Conservation (phyloP, 441 rosid species). For the Mallotus japonicus region DNA sequence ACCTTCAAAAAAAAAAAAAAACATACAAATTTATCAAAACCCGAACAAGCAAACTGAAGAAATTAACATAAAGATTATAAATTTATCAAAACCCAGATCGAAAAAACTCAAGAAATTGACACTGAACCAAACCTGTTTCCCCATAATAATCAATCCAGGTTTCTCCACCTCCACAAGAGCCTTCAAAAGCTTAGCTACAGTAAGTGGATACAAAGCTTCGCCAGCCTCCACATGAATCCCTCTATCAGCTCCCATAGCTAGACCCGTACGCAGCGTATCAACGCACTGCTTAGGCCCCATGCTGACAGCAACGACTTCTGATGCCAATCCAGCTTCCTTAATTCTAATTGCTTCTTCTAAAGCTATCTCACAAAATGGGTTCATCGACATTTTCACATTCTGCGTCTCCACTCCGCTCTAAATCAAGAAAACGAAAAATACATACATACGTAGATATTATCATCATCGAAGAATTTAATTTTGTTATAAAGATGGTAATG, state of each 20-base stretch:
- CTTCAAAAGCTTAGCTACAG: slow-evolving; percentile 77
- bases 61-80: not conserved
- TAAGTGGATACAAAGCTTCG: slow-evolving; percentile 50
- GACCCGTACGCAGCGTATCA: slow-evolving; percentile 85
- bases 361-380: slow-evolving; percentile 95
- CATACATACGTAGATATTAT: too few species aligned
- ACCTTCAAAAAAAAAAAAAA: not conserved
- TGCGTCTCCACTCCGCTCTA: slow-evolving; percentile 90
- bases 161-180: slow-evolving; percentile 72
- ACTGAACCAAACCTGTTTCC: slow-evolving; percentile 60
- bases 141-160: slow-evolving; percentile 72
- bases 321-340: slow-evolving; percentile 74
- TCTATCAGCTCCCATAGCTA: slow-evolving; percentile 96
- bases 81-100: not conserved
- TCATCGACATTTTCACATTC: slow-evolving; percentile 97
- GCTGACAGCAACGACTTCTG: slow-evolving; percentile 76
- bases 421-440: not conserved
- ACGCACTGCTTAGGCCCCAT: slow-evolving; percentile 71
- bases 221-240: slow-evolving; percentile 70
- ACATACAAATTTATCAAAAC: slow-evolving; percentile 6
- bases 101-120: too few species aligned
- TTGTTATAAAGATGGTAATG: too few species aligned
- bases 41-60: not conserved
- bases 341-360: slow-evolving; percentile 85
- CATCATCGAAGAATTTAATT: too few species aligned